These are phyloP conservation scores for Hylodesmum podocarpum DNA, from an alignment of 306 rosid genomes.

Conservation along the genomic window DNA sequence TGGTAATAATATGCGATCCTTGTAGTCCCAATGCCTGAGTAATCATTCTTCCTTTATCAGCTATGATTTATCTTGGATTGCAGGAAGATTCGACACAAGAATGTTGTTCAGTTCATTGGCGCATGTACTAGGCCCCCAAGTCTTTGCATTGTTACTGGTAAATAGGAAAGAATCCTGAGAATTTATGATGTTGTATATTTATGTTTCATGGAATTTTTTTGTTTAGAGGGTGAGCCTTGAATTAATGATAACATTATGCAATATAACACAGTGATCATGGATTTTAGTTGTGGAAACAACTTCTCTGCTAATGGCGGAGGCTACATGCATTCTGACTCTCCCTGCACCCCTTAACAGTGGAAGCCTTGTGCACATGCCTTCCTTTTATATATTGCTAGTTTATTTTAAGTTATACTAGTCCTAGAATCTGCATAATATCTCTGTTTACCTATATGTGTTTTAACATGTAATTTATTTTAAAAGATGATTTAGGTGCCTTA, in stretches of 20 bases:
- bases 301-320: background rate
- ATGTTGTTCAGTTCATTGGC: conserved; percentile 98
- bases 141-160: conserved; percentile 96
- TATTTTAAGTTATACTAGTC: background rate
- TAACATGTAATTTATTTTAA: conserved; percentile 26
- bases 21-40: conserved; percentile 8
- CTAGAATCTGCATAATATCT: conserved; percentile 29
- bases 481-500: conserved; percentile 33
- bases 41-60: conserved; percentile 26
- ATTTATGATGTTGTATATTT: conserved; percentile 9
- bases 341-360: conserved; percentile 9
- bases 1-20: background rate
- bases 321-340: conserved; percentile 6
- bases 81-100: conserved; percentile 98
- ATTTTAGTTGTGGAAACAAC: conserved; percentile 9
- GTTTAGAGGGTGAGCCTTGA: conserved; percentile 24
- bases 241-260: conserved; percentile 18
- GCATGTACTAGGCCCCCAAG: conserved; percentile 91
- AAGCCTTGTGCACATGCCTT: conserved; percentile 18
- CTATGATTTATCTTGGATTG: conserved; percentile 32
- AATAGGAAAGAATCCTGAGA: conserved; percentile 25
- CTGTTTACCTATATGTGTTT: conserved; percentile 19
- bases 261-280: background rate
- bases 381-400: background rate
- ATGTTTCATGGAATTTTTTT: conserved; percentile 3